Conservation (phyloP, 192 early-diverging fungal species). For the Coemansia aciculifera region DNA sequence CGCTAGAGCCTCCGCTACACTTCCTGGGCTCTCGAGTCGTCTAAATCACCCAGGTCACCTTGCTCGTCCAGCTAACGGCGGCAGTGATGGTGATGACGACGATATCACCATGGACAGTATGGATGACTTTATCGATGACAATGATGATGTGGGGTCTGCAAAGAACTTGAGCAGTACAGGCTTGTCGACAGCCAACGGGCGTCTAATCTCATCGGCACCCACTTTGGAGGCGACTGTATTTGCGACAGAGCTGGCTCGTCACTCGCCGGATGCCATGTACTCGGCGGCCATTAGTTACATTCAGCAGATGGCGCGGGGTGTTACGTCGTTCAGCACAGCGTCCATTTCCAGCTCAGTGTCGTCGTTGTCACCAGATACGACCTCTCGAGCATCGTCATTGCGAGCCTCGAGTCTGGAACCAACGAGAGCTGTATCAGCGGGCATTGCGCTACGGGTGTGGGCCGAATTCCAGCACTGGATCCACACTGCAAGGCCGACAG, state of each 20-base stretch:
- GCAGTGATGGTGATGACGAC: neutral
- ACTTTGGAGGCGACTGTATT: neutral
- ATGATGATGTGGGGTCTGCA: neutral
- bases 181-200: neutral
- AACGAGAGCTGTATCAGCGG: neutral
- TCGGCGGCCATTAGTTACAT: neutral
- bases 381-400: neutral
- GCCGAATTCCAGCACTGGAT: slow-evolving; percentile 36
- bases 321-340: neutral
- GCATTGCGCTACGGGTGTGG: slow-evolving; percentile 24
- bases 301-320: slow-evolving; percentile 13
- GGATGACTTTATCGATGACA: slow-evolving; percentile 49
- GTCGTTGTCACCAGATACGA: too few species aligned
- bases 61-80: neutral
- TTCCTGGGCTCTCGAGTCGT: neutral
- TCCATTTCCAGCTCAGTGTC: too few species aligned
- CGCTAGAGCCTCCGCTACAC: neutral
- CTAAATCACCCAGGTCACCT: neutral
- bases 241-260: neutral
- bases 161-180: too few species aligned
- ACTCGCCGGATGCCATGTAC: slow-evolving; percentile 11
- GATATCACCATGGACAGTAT: slow-evolving; percentile 25
- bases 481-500: neutral
- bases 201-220: neutral
- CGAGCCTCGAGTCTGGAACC: neutral